Percentiles rank a stretch among this genome's conserved stretches.
These are phyloP conservation scores for Bruguiera hainesii DNA, from an alignment of 441 rosid species.

Conservation along the genomic window DNA sequence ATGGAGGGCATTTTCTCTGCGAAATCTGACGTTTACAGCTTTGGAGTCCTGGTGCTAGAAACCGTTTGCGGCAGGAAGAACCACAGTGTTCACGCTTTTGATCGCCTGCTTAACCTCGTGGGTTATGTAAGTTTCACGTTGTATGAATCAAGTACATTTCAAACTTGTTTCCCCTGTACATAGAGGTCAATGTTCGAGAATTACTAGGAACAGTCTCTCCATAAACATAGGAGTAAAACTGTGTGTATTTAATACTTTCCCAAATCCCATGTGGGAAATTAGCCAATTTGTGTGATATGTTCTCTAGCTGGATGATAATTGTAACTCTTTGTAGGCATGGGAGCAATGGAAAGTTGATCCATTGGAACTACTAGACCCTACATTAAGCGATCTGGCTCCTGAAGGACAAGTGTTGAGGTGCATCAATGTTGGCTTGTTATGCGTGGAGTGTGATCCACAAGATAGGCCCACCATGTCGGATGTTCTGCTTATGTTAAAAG, in stretches of 20 bases:
- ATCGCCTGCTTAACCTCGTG: conserved; percentile 12
- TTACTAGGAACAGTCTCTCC: too few species aligned
- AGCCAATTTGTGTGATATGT: too few species aligned
- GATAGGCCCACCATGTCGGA: conserved; percentile 47
- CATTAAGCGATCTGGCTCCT: conserved; percentile 22
- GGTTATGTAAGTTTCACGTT: conserved; percentile 35
- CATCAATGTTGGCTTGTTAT: conserved; percentile 52
- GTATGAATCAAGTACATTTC: not conserved
- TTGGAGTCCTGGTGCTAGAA: conserved; percentile 57
- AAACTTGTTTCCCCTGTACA: not conserved
- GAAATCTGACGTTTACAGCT: conserved; percentile 62
- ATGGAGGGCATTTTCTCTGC: conserved; percentile 58
- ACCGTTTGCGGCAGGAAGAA: conserved; percentile 54
- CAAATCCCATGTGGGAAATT: too few species aligned
- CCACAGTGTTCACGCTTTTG: conserved; percentile 31
- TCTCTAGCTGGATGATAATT: not conserved
- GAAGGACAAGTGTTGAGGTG: conserved; percentile 48
- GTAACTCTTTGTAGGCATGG: conserved; percentile 42
- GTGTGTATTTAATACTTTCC: too few species aligned
- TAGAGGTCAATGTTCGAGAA: too few species aligned
- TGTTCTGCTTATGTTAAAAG: not conserved
- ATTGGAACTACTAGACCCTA: conserved; percentile 34
- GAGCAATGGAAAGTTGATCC: conserved; percentile 50
- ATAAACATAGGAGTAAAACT: too few species aligned
- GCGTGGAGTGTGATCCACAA: conserved; percentile 49